phyloP scores from a whole-genome alignment of 129 eudicot genomes.

The Chrysanthemum seticuspe region DNA sequence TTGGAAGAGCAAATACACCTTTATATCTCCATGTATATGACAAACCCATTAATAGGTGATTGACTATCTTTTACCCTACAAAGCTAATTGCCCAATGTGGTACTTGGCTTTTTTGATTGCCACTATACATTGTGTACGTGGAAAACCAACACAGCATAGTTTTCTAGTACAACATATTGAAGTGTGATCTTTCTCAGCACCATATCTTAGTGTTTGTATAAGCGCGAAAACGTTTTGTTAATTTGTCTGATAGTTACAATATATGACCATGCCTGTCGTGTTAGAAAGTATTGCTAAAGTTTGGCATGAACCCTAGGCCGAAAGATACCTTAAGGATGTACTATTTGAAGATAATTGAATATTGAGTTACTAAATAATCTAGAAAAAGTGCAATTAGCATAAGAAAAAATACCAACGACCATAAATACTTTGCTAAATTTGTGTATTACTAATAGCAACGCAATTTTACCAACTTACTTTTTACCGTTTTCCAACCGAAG shows the following conservation, averaged over 20 bases:
- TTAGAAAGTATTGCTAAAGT: not conserved
- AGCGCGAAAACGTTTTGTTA: constrained; percentile 26
- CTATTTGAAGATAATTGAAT: not conserved
- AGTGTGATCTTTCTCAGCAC: constrained; percentile 43
- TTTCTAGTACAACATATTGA: constrained; percentile 24
- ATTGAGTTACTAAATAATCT: not conserved
- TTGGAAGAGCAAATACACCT: constrained; percentile 18
- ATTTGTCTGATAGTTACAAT: constrained; percentile 14
- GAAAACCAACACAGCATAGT: constrained; percentile 34
- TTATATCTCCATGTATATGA: not conserved
- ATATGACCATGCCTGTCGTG: constrained; percentile 2
- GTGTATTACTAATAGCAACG: too few relatives aligned
- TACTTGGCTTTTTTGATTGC: constrained; percentile 33
- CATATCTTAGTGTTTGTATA: constrained; percentile 28
- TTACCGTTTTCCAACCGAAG: too few relatives aligned
- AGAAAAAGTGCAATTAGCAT: too few relatives aligned
- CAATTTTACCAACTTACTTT: too few relatives aligned
- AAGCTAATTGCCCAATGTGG: constrained; percentile 10
- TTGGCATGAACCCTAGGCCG: constrained; percentile 8
- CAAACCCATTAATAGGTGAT: constrained; percentile 16
- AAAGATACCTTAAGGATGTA: not conserved
- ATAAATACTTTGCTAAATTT: too few relatives aligned
- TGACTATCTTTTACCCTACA: constrained; percentile 30
- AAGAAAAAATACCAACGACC: too few relatives aligned
- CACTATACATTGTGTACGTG: constrained; percentile 23